A percentile compares a stretch with the other conserved stretches of the same genome.
Conservation (phyloP, 1,139 yeast species). For the Candida pseudocylindracea region DNA sequence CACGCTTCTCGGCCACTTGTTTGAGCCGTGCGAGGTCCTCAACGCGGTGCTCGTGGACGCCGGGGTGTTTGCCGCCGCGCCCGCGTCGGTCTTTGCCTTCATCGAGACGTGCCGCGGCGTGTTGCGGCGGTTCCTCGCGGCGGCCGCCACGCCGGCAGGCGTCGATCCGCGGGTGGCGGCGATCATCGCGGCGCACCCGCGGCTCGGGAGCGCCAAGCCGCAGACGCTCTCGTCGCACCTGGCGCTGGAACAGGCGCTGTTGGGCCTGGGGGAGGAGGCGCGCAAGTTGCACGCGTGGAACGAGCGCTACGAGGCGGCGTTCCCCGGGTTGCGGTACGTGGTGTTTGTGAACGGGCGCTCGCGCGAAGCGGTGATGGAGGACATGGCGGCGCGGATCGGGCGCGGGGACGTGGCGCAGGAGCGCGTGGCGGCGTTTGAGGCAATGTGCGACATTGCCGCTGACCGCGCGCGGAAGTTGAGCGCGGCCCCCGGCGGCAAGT, state of each 20-base stretch:
- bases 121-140: conserved; percentile 12
- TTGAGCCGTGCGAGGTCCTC: conserved; percentile 45
- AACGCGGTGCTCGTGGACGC: conserved; percentile 15
- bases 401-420: conserved; percentile 31
- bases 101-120: conserved; percentile 24
- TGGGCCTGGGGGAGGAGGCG: conserved; percentile 26
- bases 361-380: conserved; percentile 37
- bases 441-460: conserved; percentile 79
- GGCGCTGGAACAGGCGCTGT: conserved; percentile 43
- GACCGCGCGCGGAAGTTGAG: conserved; percentile 37
- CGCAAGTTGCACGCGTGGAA: conserved; percentile 28
- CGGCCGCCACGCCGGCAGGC: conserved; percentile 6
- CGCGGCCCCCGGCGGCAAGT: too few species aligned
- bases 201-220: conserved; percentile 41
- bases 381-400: conserved; percentile 40
- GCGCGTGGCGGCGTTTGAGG: conserved; percentile 42
- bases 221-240: conserved; percentile 41
- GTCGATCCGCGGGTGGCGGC: conserved; percentile 14
- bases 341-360: conserved; percentile 76
- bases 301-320: conserved; percentile 35
- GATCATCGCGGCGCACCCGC: conserved; percentile 76
- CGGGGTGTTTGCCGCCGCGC: conserved; percentile 6
- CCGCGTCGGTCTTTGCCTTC: conserved; percentile 18
- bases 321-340: conserved; percentile 77
- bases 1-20: conserved; percentile 27